Conservation (phyloP, 495 filamentous ascomycete genomes). For the Bombardia bombarda region DNA sequence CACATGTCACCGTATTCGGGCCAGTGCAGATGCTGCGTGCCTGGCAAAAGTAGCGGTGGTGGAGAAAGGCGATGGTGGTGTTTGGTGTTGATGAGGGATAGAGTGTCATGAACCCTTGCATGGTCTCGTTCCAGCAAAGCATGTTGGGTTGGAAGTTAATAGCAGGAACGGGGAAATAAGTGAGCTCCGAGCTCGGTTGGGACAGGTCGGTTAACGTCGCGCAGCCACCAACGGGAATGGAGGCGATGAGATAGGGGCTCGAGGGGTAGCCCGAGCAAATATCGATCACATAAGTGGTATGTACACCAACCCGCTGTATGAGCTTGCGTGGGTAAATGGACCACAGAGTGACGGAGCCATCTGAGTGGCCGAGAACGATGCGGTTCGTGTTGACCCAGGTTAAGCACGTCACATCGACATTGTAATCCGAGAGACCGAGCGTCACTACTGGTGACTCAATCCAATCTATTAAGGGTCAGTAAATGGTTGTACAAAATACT, state of each 20-base stretch:
- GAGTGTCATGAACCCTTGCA: slow-evolving; percentile 37
- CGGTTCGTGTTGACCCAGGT: slow-evolving; percentile 43
- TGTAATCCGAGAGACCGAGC: slow-evolving; percentile 34
- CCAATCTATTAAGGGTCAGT: slow-evolving; percentile 23
- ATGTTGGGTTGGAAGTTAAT: slow-evolving; percentile 41
- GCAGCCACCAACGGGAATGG: slow-evolving; percentile 37
- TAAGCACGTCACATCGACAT: slow-evolving; percentile 36
- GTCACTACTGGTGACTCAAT: slow-evolving; percentile 29
- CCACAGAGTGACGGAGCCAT: slow-evolving; percentile 41
- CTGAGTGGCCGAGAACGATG: slow-evolving; percentile 36
- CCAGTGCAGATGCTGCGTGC: slow-evolving; percentile 38
- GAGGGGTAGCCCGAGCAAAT: slow-evolving; percentile 41
- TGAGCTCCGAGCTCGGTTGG: slow-evolving; percentile 35
- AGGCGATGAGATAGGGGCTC: slow-evolving; percentile 34
- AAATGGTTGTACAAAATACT: slow-evolving; percentile 1
- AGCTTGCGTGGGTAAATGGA: slow-evolving; percentile 33
- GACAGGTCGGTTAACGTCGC: slow-evolving; percentile 36
- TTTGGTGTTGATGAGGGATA: slow-evolving; percentile 39
- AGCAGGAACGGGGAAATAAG: slow-evolving; percentile 36
- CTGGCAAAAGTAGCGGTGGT: slow-evolving; percentile 36
- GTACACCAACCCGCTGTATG: slow-evolving; percentile 31
- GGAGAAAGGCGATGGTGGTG: slow-evolving; percentile 37
- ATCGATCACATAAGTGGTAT: slow-evolving; percentile 38
- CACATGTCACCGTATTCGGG: slow-evolving; percentile 33
- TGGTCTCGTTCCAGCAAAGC: slow-evolving; percentile 35